Base-by-base conservation (phyloP, 192 early-diverging fungal species). In the Entophlyctis luteolus region DNA sequence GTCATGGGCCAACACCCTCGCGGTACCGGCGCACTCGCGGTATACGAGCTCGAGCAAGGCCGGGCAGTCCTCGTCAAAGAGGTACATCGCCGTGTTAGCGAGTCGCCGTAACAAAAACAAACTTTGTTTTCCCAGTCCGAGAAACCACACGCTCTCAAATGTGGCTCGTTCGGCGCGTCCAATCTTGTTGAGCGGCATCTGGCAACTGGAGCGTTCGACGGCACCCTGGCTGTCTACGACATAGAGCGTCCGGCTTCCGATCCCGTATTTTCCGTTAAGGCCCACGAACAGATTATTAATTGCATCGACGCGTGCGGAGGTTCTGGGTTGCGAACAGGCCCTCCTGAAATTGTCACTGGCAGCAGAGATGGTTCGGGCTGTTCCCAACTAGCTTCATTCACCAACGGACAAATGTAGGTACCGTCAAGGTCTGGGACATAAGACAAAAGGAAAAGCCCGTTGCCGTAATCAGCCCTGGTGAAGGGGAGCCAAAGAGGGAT, bases 381-480 rank as follows among this genome's bases (percentile, higher is more conserved):
- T 36, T 3, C 20, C 25, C 36, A 2, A 18, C 33, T 20, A 67
- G 56, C 23, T 48, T 8, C 4, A 69, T 72, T 36, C 55, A 34
- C 12, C 67, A 62, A 35, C 14, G 23, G 36, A 55, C 29, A 34
- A 36, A 31, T 58, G 3, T 52, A 88, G 87, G 87, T 14, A 59
- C 62, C 2, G 86, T 90, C 33, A 90, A 90, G 68, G 77, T 90
- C 46, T 90, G 89, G 89, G 89, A 90, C 65, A 68, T 75, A 16
- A 48, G 89, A 62, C 85, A 89, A 67, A 72, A 73, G 22, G 82
- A 87, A 28, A 79, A 78, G 38, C 79, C 82, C 12, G 86, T 89
- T 0, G 84, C 86, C 1, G 77, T 67, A 20, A 79, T 90, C 50
- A 76, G 75, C 16, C 81, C 87, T 2, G 79, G 68, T 12, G 62